A percentile compares a stretch with the other conserved stretches of the same genome.
Conservation (phyloP, 1,284 basidiomycete genomes). For the Austropuccinia psidii region DNA sequence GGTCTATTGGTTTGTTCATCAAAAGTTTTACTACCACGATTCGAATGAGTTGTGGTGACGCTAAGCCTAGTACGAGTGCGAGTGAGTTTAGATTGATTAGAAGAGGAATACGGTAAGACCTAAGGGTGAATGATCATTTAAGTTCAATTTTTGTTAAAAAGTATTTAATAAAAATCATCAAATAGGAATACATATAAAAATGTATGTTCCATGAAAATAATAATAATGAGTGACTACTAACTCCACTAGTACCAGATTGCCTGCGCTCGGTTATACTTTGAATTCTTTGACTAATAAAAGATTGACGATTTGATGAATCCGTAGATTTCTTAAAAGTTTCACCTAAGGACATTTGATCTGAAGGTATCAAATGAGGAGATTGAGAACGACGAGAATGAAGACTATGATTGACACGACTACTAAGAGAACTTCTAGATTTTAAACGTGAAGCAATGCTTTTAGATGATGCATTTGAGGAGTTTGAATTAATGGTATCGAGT, state of each 20-base stretch:
- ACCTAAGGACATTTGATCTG: too few relatives aligned
- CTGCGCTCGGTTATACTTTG: background rate
- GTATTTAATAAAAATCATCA: background rate
- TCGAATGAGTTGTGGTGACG: background rate
- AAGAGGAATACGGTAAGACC: background rate
- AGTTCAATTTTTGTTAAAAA: background rate
- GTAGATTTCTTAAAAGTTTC: too few relatives aligned
- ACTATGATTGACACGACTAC: conserved; percentile 14
- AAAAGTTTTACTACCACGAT: background rate
- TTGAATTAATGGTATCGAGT: too few relatives aligned
- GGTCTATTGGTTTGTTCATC: background rate
- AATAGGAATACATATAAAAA: background rate
- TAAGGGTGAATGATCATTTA: background rate
- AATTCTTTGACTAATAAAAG: background rate
- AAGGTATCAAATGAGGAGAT: background rate
- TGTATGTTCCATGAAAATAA: too few relatives aligned
- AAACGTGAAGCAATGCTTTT: conserved; percentile 1
- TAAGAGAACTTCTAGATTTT: background rate
- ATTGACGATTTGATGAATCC: background rate
- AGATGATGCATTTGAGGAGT: background rate
- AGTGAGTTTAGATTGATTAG: background rate
- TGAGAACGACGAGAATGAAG: background rate
- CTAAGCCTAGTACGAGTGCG: background rate
- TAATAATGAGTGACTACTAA: too few relatives aligned
- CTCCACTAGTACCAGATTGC: background rate